These are phyloP conservation scores for Euryodendron excelsum DNA, from an alignment of 148 eudicot species.

Conservation along the genomic window DNA sequence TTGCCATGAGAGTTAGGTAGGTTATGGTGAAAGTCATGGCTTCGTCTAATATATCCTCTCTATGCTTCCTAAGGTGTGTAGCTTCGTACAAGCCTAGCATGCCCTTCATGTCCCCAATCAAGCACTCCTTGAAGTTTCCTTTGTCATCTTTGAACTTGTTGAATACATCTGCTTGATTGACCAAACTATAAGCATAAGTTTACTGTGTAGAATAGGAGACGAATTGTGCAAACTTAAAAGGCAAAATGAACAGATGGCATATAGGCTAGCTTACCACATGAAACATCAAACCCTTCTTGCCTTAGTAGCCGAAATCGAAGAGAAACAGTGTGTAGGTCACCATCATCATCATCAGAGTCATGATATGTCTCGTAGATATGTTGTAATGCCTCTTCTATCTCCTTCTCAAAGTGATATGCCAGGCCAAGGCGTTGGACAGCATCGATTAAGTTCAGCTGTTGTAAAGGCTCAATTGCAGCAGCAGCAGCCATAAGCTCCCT, in stretches of 20 bases:
- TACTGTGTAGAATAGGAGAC: too few species aligned
- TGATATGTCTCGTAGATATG: slow-evolving; percentile 6
- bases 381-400: slow-evolving; percentile 24
- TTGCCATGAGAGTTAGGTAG: slow-evolving; percentile 15
- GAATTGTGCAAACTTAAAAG: too few species aligned
- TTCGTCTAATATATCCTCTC: slow-evolving; percentile 34
- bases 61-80: slow-evolving; percentile 32
- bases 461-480: neutral
- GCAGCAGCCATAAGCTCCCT: slow-evolving; percentile 17
- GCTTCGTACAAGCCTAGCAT: slow-evolving; percentile 33
- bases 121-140: slow-evolving; percentile 10
- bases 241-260: too few species aligned
- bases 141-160: slow-evolving; percentile 13
- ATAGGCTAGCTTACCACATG: too few species aligned
- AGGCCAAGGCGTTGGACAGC: slow-evolving; percentile 47
- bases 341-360: neutral
- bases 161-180: neutral
- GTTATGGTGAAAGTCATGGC: slow-evolving; percentile 28
- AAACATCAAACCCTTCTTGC: too few species aligned
- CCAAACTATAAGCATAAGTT: too few species aligned
- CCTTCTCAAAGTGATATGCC: slow-evolving; percentile 38
- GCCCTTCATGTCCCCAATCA: slow-evolving; percentile 9
- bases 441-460: slow-evolving; percentile 37
- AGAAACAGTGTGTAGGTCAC: slow-evolving; percentile 28
- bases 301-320: slow-evolving; percentile 32